Evolutionary conservation across 805 yeast genomes (phyloP).

Genomic region (Cyberlindnera maclurae): DNA sequence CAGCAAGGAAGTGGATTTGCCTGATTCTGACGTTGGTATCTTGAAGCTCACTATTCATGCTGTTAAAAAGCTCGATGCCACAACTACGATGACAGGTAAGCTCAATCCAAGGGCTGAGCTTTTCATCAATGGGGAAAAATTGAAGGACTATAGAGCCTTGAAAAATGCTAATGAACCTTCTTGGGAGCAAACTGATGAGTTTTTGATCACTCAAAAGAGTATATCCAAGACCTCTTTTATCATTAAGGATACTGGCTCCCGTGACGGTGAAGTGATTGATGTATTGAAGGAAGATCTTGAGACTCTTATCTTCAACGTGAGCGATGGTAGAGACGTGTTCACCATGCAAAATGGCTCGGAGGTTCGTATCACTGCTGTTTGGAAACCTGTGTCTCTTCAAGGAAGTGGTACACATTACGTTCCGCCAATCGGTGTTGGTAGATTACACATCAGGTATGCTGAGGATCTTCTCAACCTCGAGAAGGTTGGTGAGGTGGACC

Average conservation of each 20-base stretch:
- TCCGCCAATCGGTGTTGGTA: constrained; percentile 62
- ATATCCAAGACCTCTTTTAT: constrained; percentile 46
- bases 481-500: constrained; percentile 68
- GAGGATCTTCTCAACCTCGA: constrained; percentile 49
- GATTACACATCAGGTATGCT: constrained; percentile 51
- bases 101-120: constrained; percentile 64
- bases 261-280: constrained; percentile 42
- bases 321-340: constrained; percentile 41
- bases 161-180: constrained; percentile 67
- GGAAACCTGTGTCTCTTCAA: constrained; percentile 65
- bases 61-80: constrained; percentile 49
- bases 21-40: constrained; percentile 68
- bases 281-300: constrained; percentile 41
- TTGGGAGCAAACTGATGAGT: constrained; percentile 59
- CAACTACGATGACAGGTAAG: constrained; percentile 38
- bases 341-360: constrained; percentile 46
- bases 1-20: constrained; percentile 24
- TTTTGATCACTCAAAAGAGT: constrained; percentile 54
- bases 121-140: constrained; percentile 47
- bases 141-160: constrained; percentile 52
- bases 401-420: constrained; percentile 40
- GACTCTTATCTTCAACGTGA: constrained; percentile 36
- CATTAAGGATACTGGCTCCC: constrained; percentile 51
- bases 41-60: constrained; percentile 55
- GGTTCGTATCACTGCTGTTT: constrained; percentile 47